Conservation (phyloP, 306 rosid species). For the Nissolia schottii region DNA sequence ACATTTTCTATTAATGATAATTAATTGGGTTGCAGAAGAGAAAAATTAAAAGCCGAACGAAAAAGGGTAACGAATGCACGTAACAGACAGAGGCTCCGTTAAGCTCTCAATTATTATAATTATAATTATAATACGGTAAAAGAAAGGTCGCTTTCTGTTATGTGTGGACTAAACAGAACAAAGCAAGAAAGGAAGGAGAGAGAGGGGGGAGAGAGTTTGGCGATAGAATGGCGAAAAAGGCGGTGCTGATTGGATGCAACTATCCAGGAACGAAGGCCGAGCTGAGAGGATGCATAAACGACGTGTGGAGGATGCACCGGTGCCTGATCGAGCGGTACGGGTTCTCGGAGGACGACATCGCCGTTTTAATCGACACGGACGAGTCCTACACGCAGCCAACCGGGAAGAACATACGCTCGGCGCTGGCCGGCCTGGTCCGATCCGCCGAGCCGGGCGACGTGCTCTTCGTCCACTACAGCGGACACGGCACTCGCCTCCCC, state of each 20-base stretch:
- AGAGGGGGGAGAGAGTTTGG: too few relatives aligned
- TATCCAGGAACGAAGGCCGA: slow-evolving; percentile 88
- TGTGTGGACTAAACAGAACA: not conserved
- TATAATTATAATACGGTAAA: too few relatives aligned
- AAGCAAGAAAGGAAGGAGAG: not conserved
- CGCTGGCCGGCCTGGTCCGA: slow-evolving; percentile 46
- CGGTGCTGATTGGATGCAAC: slow-evolving; percentile 82
- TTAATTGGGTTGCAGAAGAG: too few relatives aligned
- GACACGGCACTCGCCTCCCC: slow-evolving; percentile 95
- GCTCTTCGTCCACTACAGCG: slow-evolving; percentile 79
- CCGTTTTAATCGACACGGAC: slow-evolving; percentile 73
- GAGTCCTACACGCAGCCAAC: slow-evolving; percentile 68
- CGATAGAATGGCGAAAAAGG: slow-evolving; percentile 58
- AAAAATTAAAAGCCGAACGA: too few relatives aligned
- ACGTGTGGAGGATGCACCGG: slow-evolving; percentile 58
- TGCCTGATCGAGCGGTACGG: slow-evolving; percentile 64
- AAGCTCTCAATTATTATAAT: too few relatives aligned
- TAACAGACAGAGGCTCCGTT: too few relatives aligned
- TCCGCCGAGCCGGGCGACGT: slow-evolving; percentile 56
- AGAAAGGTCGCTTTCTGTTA: too few relatives aligned
- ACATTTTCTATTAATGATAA: too few relatives aligned
- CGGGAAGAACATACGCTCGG: slow-evolving; percentile 66
- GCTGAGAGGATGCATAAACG: slow-evolving; percentile 80
- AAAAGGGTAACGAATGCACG: too few relatives aligned
- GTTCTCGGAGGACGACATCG: slow-evolving; percentile 60